Base-by-base conservation (phyloP, 257 asterid species). In the Scutellaria minor region DNA sequence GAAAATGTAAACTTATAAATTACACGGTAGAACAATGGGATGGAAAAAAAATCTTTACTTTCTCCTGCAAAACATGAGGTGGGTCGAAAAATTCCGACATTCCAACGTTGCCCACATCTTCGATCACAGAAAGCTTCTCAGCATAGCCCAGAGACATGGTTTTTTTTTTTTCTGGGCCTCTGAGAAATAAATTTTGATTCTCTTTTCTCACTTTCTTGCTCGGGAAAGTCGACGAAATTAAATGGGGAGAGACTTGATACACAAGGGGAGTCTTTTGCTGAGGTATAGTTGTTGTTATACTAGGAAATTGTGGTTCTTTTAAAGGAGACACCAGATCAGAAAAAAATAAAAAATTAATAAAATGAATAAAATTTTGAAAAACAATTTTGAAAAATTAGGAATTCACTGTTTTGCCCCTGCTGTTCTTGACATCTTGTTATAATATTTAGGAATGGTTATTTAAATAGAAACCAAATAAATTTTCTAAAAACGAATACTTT, bases 101-200 rank as follows among this genome's bases (percentile, higher is more conserved):
- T 77, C 98, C 98, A 61, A 93, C 97, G 83, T 83, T 89, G 83
- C 98, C 98, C 75, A 93, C 97, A 82, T 93, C 98, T 80, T 93
- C 98, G 18, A 86, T 91, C 82, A 69, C 80, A 1, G 98, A 89
- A 9, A 91, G 96, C 83, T 88, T 93, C 87, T 93, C 89, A 13
- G 98, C 98, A 67, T 93, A 93, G 39, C 98, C 98, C 78, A 93
- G 83, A 71, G 98, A 93, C 98, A 91, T 89, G 75, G 80, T 55
- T 14, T 68, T 12, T 8, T 20, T 24, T 53, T 46, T 11, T 65
- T 64, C 27, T 2, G 18, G 61, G 72, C 47, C 63, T 54, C 68
- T 65, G 79, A 57, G 55, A 18, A 55, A 35, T 3, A 3, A 31
- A 22, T 48, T 9, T 15, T 27, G 5, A 10, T 22, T 20, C 37